phyloP scores from a whole-genome alignment of 768 basidiomycete species.

The Lentinula guzmanii region DNA sequence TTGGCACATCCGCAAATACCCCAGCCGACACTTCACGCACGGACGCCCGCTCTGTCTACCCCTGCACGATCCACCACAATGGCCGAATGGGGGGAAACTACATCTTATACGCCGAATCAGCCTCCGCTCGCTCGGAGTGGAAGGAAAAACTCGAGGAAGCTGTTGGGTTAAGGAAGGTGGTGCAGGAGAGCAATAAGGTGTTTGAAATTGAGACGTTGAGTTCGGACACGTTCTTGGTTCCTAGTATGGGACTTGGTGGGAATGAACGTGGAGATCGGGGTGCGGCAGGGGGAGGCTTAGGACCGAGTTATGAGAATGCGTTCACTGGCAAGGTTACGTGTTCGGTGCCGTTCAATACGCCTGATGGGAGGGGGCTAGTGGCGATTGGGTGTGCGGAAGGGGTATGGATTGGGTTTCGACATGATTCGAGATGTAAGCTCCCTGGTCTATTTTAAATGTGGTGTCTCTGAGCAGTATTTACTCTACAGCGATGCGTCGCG shows the following conservation, averaged over 20 bases:
- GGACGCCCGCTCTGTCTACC: slow-evolving; percentile 73
- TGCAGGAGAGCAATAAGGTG: slow-evolving; percentile 91
- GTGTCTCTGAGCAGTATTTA: not conserved
- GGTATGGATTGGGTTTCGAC: slow-evolving; percentile 93
- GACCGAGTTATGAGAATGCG: slow-evolving; percentile 15
- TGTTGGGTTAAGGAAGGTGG: slow-evolving; percentile 73
- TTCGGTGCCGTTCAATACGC: slow-evolving; percentile 70
- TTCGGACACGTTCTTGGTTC: slow-evolving; percentile 80
- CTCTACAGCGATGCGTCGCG: slow-evolving; percentile 79
- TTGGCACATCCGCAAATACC: not conserved
- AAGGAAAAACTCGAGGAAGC: slow-evolving; percentile 86
- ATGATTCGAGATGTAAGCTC: slow-evolving; percentile 74
- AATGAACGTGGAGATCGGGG: slow-evolving; percentile 16
- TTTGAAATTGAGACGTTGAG: slow-evolving; percentile 92
- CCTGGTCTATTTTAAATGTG: not conserved
- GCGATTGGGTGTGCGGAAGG: slow-evolving; percentile 95
- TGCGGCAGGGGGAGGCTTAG: not conserved
- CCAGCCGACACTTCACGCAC: not conserved
- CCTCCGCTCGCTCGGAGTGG: slow-evolving; percentile 78
- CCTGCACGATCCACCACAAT: slow-evolving; percentile 76
- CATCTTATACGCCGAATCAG: slow-evolving; percentile 81
- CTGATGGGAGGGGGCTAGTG: slow-evolving; percentile 80
- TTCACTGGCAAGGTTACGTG: slow-evolving; percentile 68
- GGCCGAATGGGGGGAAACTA: slow-evolving; percentile 33
- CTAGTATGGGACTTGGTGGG: slow-evolving; percentile 46